A percentile compares a stretch with the other conserved stretches of the same genome.
Evolutionary conservation across 129 eudicot species (phyloP).

Genomic region (Oenanthe sinensis): DNA sequence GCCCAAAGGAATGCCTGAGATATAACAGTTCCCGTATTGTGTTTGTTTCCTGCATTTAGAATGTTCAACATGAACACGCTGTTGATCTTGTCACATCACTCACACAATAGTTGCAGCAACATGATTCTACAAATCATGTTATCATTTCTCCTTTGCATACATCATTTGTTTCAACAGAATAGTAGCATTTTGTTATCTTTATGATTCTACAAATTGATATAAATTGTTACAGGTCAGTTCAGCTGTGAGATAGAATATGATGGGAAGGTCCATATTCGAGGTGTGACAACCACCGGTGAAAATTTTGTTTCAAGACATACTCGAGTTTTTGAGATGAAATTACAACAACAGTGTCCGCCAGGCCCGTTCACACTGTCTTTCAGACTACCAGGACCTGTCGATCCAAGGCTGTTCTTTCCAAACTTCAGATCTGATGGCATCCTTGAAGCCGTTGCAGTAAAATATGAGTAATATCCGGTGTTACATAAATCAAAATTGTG

Average conservation of each 20-base stretch:
- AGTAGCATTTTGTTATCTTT: background rate
- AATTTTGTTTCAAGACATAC: conserved; percentile 44
- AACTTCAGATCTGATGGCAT: conserved; percentile 75
- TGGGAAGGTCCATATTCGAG: conserved; percentile 58
- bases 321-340: conserved; percentile 64
- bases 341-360: conserved; percentile 66
- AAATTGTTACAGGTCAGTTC: conserved; percentile 49
- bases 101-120: background rate
- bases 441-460: conserved; percentile 67
- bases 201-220: background rate
- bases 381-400: conserved; percentile 81
- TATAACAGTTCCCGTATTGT: background rate
- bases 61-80: background rate
- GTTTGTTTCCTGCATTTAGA: background rate
- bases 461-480: conserved; percentile 27
- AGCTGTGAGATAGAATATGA: conserved; percentile 65
- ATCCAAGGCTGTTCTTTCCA: conserved; percentile 69
- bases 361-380: conserved; percentile 71
- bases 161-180: background rate
- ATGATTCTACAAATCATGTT: background rate
- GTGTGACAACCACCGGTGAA: conserved; percentile 73
- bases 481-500: background rate
- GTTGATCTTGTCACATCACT: background rate
- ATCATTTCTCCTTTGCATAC: background rate
- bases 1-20: background rate